A percentile compares a stretch with the other conserved stretches of the same genome.
Conservation (phyloP, 805 yeast species). For the Starmerella khaoyaiensis region DNA sequence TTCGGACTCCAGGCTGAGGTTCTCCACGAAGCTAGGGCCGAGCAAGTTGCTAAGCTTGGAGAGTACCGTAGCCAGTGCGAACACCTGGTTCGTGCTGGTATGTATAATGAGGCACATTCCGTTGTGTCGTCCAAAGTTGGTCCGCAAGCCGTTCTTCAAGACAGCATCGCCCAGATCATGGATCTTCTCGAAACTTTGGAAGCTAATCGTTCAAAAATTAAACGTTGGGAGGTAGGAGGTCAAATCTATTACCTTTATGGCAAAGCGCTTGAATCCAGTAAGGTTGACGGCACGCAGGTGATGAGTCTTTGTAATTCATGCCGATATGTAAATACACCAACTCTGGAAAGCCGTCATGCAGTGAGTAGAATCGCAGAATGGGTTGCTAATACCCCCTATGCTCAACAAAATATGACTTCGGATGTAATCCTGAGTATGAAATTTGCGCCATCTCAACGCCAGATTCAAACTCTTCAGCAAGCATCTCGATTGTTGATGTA, state of each 20-base stretch:
- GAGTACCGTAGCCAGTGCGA: slow-evolving; percentile 48
- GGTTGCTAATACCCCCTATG: slow-evolving; percentile 19
- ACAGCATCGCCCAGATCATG: slow-evolving; percentile 23
- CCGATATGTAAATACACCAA: slow-evolving; percentile 9
- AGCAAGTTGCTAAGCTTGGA: slow-evolving; percentile 36
- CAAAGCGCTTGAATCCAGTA: too few species aligned
- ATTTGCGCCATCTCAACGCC: slow-evolving; percentile 14
- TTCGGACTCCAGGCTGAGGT: slow-evolving; percentile 31
- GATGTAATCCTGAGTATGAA: slow-evolving; percentile 15
- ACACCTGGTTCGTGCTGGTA: slow-evolving; percentile 47
- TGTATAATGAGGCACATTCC: slow-evolving; percentile 51
- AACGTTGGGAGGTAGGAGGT: slow-evolving; percentile 28
- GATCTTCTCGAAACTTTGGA: slow-evolving; percentile 22
- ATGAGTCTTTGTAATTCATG: slow-evolving; percentile 6
- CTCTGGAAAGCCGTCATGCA: slow-evolving; percentile 20
- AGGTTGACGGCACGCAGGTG: not conserved
- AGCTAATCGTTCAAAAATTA: slow-evolving; percentile 9
- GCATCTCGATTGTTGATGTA: slow-evolving; percentile 9
- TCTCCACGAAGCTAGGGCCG: slow-evolving; percentile 47
- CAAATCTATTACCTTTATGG: slow-evolving; percentile 28
- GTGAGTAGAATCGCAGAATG: slow-evolving; percentile 22
- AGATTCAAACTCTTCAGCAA: slow-evolving; percentile 15
- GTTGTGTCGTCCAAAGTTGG: slow-evolving; percentile 49
- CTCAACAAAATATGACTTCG: slow-evolving; percentile 1
- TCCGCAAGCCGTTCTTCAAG: slow-evolving; percentile 53